A percentile compares a stretch with the other conserved stretches of the same genome.
phyloP scores from a whole-genome alignment of 164 flowering plant genomes.

The Vitis amurensis region DNA sequence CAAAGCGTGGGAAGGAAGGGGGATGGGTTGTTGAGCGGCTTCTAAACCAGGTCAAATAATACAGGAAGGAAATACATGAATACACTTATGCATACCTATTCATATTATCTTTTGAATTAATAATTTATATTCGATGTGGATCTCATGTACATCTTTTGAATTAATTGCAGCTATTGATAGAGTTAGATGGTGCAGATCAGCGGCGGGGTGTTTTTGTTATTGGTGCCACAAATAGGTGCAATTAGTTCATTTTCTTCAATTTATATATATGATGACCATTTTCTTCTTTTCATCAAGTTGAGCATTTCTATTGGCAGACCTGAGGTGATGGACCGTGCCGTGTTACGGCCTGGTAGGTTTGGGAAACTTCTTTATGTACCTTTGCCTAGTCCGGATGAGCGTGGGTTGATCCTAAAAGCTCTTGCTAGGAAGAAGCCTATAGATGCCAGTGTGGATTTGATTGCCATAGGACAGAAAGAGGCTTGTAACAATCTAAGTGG shows the following conservation, averaged over 20 bases:
- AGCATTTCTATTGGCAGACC: slow-evolving; percentile 47
- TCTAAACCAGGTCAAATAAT: slow-evolving; percentile 65
- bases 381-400: slow-evolving; percentile 69
- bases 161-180: slow-evolving; percentile 71
- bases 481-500: slow-evolving; percentile 83
- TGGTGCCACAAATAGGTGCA: slow-evolving; percentile 93
- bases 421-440: slow-evolving; percentile 66
- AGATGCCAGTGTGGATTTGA: slow-evolving; percentile 64
- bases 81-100: background rate
- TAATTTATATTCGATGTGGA: background rate
- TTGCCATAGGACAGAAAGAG: slow-evolving; percentile 49
- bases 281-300: background rate
- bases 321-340: slow-evolving; percentile 78
- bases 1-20: slow-evolving; percentile 80
- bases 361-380: slow-evolving; percentile 87
- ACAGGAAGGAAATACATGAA: background rate
- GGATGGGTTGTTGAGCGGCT: slow-evolving; percentile 85
- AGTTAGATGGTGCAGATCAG: slow-evolving; percentile 82
- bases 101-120: background rate
- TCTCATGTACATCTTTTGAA: slow-evolving; percentile 1
- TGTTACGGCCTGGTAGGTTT: slow-evolving; percentile 86
- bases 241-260: background rate
- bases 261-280: background rate
- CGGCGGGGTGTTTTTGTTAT: slow-evolving; percentile 81
- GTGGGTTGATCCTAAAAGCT: slow-evolving; percentile 70